Evolutionary conservation across 176 grass and related monocot genomes (phyloP), one percentile per base, ranked within the genome.

Genomic region (Rhipidocladum racemiflorum): DNA sequence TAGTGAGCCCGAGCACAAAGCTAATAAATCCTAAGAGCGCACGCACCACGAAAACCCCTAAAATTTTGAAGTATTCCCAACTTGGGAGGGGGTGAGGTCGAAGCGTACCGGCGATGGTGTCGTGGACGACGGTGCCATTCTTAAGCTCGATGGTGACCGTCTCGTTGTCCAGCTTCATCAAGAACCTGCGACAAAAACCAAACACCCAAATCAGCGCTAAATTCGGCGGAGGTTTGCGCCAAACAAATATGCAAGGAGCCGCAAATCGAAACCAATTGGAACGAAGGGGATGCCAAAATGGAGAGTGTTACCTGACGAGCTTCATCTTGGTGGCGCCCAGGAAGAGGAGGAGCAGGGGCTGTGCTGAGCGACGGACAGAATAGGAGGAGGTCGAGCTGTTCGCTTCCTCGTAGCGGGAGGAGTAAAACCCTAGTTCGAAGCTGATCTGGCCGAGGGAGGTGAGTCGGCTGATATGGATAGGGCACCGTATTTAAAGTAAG

Each of bases 91-190:
- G 15, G 16, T 7, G 74, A 69, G 43, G 50, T n/a, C 17, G 13
- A 74, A 76, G 57, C 76, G 7, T 90, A 97, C 94, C 94, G 1
- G 87, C 92, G 83, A 97, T 94, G 76, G 92, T 97, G 53, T 92
- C 94, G 74, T 97, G 91, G 59, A 97, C 94, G n/a, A 94, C 71
- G 55, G 92, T 97, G 11, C 94, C 92, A 57, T 97, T 97, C 92
- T 97, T 94, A 61, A 97, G 91, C 88, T 97, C 94, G 73, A 94
- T 94, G 79, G 92, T 94, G 45, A 97, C 94, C 45, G 92, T 97
- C 83, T 97, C 92, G 63, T 97, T 97, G 94, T 94, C 94, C 68
- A 97, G 70, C 92, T 97, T 97, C 94, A 94, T 97, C 86, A 97
- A 80, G 77, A 97, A 97, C 83, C 94, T 97, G 85, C 54, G 50